A percentile compares a stretch with the other conserved stretches of the same genome.
phyloP scores from a whole-genome alignment of 2,329 filamentous ascomycete species.

The Talaromyces sp. region DNA sequence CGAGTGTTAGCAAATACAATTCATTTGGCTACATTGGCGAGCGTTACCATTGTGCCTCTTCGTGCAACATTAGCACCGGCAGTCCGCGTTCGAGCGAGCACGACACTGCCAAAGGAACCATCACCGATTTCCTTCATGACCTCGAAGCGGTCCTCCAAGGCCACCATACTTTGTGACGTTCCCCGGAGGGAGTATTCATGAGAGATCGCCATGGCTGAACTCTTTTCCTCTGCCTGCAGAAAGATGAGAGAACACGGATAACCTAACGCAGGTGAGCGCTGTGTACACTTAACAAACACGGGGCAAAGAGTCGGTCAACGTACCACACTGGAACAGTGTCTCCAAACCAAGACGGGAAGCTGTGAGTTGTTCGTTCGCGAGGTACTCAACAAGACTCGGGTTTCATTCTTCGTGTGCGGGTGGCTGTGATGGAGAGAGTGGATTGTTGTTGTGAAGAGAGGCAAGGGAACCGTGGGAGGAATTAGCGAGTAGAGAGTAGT shows the following conservation, averaged over 20 bases:
- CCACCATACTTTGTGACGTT: conserved; percentile 50
- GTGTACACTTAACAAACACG: neutral
- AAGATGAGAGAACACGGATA: conserved; percentile 16
- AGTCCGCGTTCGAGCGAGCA: conserved; percentile 82
- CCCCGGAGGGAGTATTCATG: conserved; percentile 68
- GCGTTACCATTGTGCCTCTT: conserved; percentile 82
- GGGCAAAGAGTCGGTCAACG: neutral
- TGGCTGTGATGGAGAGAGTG: neutral
- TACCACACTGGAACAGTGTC: neutral
- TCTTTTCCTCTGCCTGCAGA: conserved; percentile 38
- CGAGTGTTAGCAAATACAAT: conserved; percentile 12
- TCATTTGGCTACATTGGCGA: conserved; percentile 6
- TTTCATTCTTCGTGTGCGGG: conserved; percentile 7
- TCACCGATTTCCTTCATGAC: conserved; percentile 97
- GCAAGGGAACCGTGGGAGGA: neutral
- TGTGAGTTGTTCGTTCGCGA: conserved; percentile 2
- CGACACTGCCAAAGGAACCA: conserved; percentile 96
- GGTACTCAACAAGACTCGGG: conserved; percentile 7
- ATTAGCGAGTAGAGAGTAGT: neutral
- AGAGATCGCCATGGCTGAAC: conserved; percentile 65
- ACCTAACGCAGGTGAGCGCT: conserved; percentile 5
- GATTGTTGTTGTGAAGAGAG: neutral
- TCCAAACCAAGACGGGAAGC: neutral
- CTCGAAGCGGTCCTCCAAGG: conserved; percentile 89
- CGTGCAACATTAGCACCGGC: conserved; percentile 85